A percentile compares a stretch with the other conserved stretches of the same genome.
Evolutionary conservation across 768 basidiomycete species (phyloP).

Genomic region (Panellus pusillus): DNA sequence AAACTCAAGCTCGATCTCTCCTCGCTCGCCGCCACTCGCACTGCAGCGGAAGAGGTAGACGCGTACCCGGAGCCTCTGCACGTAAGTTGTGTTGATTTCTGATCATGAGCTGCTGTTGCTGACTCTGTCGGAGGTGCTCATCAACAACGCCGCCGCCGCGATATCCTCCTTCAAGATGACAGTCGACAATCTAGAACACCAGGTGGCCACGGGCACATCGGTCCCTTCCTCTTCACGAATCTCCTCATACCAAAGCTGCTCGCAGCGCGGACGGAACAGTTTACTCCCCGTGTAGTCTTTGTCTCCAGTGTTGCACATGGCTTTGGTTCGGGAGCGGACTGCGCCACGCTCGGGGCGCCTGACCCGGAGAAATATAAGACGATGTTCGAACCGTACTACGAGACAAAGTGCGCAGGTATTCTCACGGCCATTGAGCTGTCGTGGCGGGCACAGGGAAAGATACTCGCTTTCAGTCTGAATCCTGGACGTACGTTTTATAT

Average conservation of each 20-base stretch:
- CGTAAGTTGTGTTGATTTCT: background rate
- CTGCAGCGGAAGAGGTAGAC: slow-evolving; percentile 3
- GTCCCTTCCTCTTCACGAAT: background rate
- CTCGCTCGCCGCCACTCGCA: background rate
- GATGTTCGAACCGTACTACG: background rate
- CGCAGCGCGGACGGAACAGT: background rate
- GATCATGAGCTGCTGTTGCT: background rate
- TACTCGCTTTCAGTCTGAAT: slow-evolving; percentile 1
- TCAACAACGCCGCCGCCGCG: slow-evolving; percentile 3
- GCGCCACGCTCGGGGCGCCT: background rate
- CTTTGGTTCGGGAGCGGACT: background rate
- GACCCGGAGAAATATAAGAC: background rate
- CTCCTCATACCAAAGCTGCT: background rate
- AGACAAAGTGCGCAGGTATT: background rate
- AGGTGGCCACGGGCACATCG: background rate
- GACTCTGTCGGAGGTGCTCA: background rate
- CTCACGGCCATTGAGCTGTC: background rate
- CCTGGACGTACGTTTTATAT: background rate
- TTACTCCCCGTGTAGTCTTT: background rate
- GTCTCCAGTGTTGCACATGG: background rate
- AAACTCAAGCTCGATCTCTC: background rate
- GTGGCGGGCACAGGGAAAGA: background rate
- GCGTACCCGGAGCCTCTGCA: background rate
- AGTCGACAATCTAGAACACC: slow-evolving; percentile 2
- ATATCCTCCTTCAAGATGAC: background rate